These are phyloP conservation scores for Wickerhamiella musiphila DNA, from an alignment of 805 yeast genomes.

Conservation along the genomic window DNA sequence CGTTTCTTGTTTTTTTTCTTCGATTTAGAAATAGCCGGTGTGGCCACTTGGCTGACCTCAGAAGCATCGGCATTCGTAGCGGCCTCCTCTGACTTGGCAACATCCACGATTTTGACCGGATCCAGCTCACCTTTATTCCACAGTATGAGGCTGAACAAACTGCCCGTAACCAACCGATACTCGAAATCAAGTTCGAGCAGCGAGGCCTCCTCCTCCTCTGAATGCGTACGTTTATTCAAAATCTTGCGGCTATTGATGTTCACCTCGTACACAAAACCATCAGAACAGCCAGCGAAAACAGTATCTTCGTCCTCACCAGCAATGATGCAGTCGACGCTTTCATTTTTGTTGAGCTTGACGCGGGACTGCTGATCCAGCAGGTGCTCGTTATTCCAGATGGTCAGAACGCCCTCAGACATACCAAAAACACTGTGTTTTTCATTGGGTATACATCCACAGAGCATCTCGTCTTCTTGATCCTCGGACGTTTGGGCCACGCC, in stretches of 20 bases:
- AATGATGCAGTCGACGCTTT: conserved; percentile 53
- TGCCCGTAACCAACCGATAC: conserved; percentile 64
- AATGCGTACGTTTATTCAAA: conserved; percentile 49
- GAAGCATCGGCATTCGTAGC: conserved; percentile 6
- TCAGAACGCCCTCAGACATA: conserved; percentile 78
- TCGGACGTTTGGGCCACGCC: conserved; percentile 53
- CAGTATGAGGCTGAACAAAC: conserved; percentile 63
- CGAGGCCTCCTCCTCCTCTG: conserved; percentile 54
- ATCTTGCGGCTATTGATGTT: conserved; percentile 48
- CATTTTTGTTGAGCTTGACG: conserved; percentile 42
- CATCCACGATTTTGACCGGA: too few relatives aligned
- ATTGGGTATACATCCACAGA: conserved; percentile 48
- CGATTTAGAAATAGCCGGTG: conserved; percentile 4
- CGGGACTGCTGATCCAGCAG: conserved; percentile 59
- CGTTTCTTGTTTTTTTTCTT: conserved; percentile 5
- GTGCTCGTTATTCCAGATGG: conserved; percentile 63
- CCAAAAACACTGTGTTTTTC: conserved; percentile 60
- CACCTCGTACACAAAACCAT: conserved; percentile 53
- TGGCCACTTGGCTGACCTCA: conserved; percentile 3
- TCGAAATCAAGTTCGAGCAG: conserved; percentile 63
- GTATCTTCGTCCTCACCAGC: conserved; percentile 28
- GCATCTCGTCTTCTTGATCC: conserved; percentile 86
- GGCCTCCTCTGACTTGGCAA: conserved; percentile 2
- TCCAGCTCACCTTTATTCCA: conserved; percentile 34
- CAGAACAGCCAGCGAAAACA: conserved; percentile 41